Percentiles rank a stretch among this genome's conserved stretches.
Evolutionary conservation across 768 basidiomycete species (phyloP).

Genomic region (Boletus bicolor): DNA sequence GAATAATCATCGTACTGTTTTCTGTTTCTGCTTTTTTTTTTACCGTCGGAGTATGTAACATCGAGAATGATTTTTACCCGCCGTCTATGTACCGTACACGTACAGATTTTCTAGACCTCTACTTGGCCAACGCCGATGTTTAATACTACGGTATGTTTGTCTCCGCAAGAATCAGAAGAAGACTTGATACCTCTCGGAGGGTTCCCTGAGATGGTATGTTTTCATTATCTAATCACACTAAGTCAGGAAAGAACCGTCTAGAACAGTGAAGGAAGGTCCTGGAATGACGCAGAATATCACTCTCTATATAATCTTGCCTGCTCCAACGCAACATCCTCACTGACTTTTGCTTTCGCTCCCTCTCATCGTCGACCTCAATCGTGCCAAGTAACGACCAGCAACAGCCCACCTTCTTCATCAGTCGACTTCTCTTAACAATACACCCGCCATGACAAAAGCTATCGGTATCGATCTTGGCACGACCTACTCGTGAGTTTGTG

Average conservation of each 20-base stretch:
- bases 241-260: constrained; percentile 33
- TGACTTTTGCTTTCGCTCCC: constrained; percentile 8
- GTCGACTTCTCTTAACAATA: constrained; percentile 4
- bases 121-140: constrained; percentile 12
- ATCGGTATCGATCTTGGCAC: constrained; percentile 91
- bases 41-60: constrained; percentile 25
- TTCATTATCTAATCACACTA: constrained; percentile 33
- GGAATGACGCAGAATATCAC: constrained; percentile 29
- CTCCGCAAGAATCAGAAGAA: neutral
- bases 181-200: too few relatives aligned
- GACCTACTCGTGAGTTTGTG: constrained; percentile 75
- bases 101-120: constrained; percentile 27
- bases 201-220: constrained; percentile 4
- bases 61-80: constrained; percentile 22
- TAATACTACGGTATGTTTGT: constrained; percentile 4
- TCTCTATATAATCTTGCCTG: constrained; percentile 28
- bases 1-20: constrained; percentile 16
- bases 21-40: constrained; percentile 7
- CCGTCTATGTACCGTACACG: constrained; percentile 23
- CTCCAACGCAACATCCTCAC: constrained; percentile 4
- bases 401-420: constrained; percentile 9
- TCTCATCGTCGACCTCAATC: constrained; percentile 7
- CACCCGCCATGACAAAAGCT: constrained; percentile 62
- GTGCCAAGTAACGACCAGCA: neutral
- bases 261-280: constrained; percentile 34